Conservation (phyloP, 805 yeast species). For the Teunomyces funiuensis region DNA sequence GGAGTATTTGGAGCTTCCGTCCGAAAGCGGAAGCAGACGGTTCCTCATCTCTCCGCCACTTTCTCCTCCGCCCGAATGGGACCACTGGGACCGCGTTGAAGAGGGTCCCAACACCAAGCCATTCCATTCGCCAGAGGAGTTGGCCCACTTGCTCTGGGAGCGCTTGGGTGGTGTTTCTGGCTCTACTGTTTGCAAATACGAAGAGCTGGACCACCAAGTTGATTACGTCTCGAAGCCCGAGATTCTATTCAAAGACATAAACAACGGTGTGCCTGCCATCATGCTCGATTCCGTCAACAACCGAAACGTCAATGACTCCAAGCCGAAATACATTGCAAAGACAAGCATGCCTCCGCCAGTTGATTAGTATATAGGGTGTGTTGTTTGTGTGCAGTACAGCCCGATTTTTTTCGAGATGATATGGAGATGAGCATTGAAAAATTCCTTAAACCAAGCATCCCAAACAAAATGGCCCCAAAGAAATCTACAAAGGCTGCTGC, state of each 20-base stretch:
- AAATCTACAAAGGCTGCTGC: constrained; percentile 3
- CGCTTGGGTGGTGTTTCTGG: constrained; percentile 42
- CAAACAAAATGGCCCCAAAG: constrained; percentile 6
- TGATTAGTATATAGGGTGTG: not conserved
- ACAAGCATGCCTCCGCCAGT: constrained; percentile 36
- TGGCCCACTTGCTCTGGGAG: constrained; percentile 46
- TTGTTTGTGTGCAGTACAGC: not conserved
- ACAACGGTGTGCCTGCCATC: constrained; percentile 42
- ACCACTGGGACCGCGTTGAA: constrained; percentile 40
- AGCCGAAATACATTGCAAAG: constrained; percentile 22
- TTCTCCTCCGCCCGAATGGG: constrained; percentile 46
- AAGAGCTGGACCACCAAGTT: constrained; percentile 10
- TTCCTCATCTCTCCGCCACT: constrained; percentile 47
- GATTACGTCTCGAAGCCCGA: constrained; percentile 34
- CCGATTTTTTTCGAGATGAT: constrained; percentile 7
- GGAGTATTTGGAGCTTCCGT: constrained; percentile 41
- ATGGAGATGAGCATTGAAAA: constrained; percentile 5
- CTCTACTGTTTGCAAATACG: constrained; percentile 30
- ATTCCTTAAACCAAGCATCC: not conserved
- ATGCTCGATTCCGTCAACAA: constrained; percentile 32
- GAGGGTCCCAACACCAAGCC: constrained; percentile 41
- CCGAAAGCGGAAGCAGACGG: constrained; percentile 35
- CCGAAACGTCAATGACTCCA: constrained; percentile 11
- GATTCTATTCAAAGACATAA: constrained; percentile 36
- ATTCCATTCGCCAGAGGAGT: constrained; percentile 36